phyloP scores from a whole-genome alignment of 306 rosid genomes.

The Corylus avellana region DNA sequence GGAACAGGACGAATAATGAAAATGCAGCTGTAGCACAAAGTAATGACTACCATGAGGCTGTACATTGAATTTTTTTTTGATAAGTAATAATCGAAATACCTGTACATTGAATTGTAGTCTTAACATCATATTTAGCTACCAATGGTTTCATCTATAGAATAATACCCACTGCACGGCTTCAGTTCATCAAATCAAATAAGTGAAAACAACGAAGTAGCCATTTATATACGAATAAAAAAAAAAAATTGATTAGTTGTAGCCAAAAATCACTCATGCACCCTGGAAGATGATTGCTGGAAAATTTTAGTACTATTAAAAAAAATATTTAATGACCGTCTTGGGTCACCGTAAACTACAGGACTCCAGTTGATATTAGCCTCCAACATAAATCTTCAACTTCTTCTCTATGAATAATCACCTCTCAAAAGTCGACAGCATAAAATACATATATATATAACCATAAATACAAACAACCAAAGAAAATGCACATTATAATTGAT shows the following conservation, averaged over 20 bases:
- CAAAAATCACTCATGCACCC: background rate
- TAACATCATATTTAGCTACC: background rate
- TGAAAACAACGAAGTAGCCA: background rate
- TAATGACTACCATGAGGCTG: background rate
- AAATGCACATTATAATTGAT: background rate
- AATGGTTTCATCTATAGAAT: background rate
- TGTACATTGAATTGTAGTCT: background rate
- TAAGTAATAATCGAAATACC: background rate
- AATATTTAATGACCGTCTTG: too few relatives aligned
- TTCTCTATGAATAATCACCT: background rate
- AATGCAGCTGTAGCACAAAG: background rate
- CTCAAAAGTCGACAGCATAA: background rate
- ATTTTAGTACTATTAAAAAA: too few relatives aligned
- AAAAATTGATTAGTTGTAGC: background rate
- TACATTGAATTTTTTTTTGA: background rate
- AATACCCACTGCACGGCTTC: background rate
- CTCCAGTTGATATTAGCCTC: too few relatives aligned
- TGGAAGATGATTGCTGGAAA: too few relatives aligned
- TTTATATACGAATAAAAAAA: background rate
- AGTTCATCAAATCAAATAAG: background rate
- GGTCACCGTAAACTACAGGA: too few relatives aligned
- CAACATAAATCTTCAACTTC: too few relatives aligned
- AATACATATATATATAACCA: background rate
- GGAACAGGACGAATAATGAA: slow-evolving; percentile 1
- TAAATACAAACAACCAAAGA: background rate